Evolutionary conservation across 805 yeast genomes (phyloP).

Genomic region (Starmerella gropengiesseri): DNA sequence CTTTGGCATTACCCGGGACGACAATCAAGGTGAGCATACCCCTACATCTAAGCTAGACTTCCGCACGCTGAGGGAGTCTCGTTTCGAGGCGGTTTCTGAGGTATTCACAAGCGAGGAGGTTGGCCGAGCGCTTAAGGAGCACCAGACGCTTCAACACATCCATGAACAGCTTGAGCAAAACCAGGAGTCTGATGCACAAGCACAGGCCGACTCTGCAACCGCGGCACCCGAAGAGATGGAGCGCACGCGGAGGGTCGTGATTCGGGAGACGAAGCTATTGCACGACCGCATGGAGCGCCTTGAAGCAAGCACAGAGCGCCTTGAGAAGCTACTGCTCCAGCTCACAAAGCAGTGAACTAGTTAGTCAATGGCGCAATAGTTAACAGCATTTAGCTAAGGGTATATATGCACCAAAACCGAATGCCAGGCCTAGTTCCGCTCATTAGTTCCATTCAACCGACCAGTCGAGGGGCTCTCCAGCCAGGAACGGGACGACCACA

Average conservation of each 20-base stretch:
- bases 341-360: neutral
- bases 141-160: too few relatives aligned
- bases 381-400: neutral
- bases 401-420: neutral
- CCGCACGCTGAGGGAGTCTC: too few relatives aligned
- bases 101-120: constrained; percentile 1
- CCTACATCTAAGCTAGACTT: too few relatives aligned
- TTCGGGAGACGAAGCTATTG: neutral
- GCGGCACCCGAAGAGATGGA: neutral
- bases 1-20: too few relatives aligned
- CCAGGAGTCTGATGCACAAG: neutral
- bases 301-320: neutral
- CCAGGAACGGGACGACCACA: constrained; percentile 71
- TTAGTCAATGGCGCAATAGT: too few relatives aligned
- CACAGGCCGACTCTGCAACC: neutral
- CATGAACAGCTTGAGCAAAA: too few relatives aligned
- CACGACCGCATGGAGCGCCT: neutral
- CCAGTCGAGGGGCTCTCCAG: constrained; percentile 69
- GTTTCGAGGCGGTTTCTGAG: neutral
- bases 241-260: too few relatives aligned
- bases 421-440: neutral
- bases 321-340: neutral
- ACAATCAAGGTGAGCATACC: too few relatives aligned
- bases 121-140: neutral
- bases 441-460: constrained; percentile 52